These are phyloP conservation scores for Exsudoporus frostii DNA, from an alignment of 768 basidiomycete species.

Conservation along the genomic window DNA sequence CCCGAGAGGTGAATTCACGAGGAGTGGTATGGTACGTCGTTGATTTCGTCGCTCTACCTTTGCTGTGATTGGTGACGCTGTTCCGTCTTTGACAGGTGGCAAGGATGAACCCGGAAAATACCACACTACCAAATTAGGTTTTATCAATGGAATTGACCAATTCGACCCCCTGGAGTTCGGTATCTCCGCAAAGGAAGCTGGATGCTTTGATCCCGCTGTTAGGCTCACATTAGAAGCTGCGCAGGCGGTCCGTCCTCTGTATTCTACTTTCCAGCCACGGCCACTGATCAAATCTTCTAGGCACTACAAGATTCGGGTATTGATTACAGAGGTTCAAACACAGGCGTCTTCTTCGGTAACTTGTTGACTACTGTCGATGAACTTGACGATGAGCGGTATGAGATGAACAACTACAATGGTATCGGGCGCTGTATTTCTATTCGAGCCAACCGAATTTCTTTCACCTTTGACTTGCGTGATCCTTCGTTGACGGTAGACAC, in stretches of 20 bases:
- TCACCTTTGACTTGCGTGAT: conserved; percentile 37
- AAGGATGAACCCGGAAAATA: conserved; percentile 33
- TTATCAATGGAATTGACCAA: conserved; percentile 31
- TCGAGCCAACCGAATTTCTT: conserved; percentile 34
- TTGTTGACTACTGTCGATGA: conserved; percentile 27
- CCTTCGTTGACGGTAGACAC: conserved; percentile 48
- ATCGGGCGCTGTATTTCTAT: conserved; percentile 31
- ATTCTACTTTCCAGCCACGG: neutral
- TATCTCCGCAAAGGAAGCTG: conserved; percentile 31
- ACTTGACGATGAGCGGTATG: conserved; percentile 28
- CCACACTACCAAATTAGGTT: conserved; percentile 28
- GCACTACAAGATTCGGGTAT: conserved; percentile 48
- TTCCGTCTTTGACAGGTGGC: conserved; percentile 12
- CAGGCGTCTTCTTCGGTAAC: conserved; percentile 41
- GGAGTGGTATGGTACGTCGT: conserved; percentile 31
- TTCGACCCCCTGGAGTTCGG: conserved; percentile 35
- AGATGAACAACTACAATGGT: conserved; percentile 28
- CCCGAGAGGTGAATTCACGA: conserved; percentile 28
- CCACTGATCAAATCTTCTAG: neutral
- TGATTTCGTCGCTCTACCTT: neutral
- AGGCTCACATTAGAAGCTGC: conserved; percentile 31
- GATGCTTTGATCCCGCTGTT: conserved; percentile 31
- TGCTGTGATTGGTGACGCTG: neutral
- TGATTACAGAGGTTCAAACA: conserved; percentile 40
- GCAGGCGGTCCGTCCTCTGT: conserved; percentile 20